Conservation (phyloP, 164 flowering plant genomes). For the Saururus chinensis region DNA sequence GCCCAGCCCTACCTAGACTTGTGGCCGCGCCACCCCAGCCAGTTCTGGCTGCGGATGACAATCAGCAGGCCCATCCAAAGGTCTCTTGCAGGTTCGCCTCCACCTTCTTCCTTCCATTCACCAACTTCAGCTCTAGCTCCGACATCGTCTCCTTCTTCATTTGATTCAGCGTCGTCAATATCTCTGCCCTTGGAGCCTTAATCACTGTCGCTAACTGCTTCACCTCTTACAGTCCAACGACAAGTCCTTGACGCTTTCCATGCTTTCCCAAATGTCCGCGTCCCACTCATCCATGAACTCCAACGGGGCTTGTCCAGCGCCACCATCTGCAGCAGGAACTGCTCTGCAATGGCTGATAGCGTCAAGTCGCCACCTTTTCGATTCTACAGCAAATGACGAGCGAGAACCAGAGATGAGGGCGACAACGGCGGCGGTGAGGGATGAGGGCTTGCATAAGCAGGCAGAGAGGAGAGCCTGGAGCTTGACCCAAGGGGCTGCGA, state of each 20-base stretch:
- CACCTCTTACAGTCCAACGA: slow-evolving; percentile 75
- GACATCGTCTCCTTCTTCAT: slow-evolving; percentile 85
- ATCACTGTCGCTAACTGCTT: slow-evolving; percentile 75
- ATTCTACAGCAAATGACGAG: slow-evolving; percentile 69
- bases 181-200: slow-evolving; percentile 90
- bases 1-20: too few species aligned
- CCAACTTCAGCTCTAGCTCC: slow-evolving; percentile 65
- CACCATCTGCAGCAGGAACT: slow-evolving; percentile 69
- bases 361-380: slow-evolving; percentile 78
- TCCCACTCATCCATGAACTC: slow-evolving; percentile 92
- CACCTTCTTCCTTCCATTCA: slow-evolving; percentile 68
- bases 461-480: too few species aligned
- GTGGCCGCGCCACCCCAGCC: too few species aligned
- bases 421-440: slow-evolving; percentile 13
- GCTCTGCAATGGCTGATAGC: slow-evolving; percentile 57
- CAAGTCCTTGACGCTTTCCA: slow-evolving; percentile 74
- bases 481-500: slow-evolving; percentile 18
- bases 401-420: slow-evolving; percentile 32
- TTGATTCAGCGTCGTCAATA: slow-evolving; percentile 75
- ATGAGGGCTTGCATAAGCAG: too few species aligned
- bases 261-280: slow-evolving; percentile 60
- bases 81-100: slow-evolving; percentile 87
- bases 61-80: too few species aligned
- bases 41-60: too few species aligned
- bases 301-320: slow-evolving; percentile 81